phyloP scores from a whole-genome alignment of 352 stramenopile genomes.

The Phytophthora agathidicida region DNA sequence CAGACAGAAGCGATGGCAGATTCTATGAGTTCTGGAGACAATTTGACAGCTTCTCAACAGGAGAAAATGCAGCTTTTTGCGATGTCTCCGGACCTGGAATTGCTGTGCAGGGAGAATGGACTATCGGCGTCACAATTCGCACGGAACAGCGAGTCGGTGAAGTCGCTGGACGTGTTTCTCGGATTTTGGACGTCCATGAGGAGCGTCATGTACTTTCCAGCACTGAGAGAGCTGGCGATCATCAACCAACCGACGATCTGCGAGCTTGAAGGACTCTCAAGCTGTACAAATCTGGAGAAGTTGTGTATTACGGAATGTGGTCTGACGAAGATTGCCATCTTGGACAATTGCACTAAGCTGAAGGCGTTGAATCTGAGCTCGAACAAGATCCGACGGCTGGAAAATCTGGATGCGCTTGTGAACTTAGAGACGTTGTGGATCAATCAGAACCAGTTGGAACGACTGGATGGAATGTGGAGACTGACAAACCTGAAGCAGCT shows the following conservation, averaged over 20 bases:
- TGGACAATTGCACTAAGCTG: conserved; percentile 53
- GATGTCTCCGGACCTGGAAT: conserved; percentile 53
- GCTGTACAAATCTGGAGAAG: conserved; percentile 60
- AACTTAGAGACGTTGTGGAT: conserved; percentile 83
- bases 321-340: conserved; percentile 49
- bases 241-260: conserved; percentile 75
- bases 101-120: conserved; percentile 72
- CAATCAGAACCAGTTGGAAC: conserved; percentile 77
- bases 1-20: not conserved
- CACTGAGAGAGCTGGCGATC: conserved; percentile 71
- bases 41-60: conserved; percentile 35
- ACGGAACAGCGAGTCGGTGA: conserved; percentile 41
- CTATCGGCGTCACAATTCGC: conserved; percentile 63
- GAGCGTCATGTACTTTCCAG: conserved; percentile 66
- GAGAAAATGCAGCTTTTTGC: conserved; percentile 50
- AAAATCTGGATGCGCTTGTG: conserved; percentile 55
- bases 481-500: conserved; percentile 62
- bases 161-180: conserved; percentile 74
- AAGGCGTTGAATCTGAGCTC: conserved; percentile 75
- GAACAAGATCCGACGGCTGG: conserved; percentile 66
- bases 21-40: not conserved
- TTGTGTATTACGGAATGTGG: conserved; percentile 76
- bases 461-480: conserved; percentile 60
- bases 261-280: conserved; percentile 55
- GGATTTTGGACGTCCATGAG: conserved; percentile 80